These are phyloP conservation scores for Yarrowia sp. DNA, from an alignment of 805 yeast genomes.

Conservation along the genomic window DNA sequence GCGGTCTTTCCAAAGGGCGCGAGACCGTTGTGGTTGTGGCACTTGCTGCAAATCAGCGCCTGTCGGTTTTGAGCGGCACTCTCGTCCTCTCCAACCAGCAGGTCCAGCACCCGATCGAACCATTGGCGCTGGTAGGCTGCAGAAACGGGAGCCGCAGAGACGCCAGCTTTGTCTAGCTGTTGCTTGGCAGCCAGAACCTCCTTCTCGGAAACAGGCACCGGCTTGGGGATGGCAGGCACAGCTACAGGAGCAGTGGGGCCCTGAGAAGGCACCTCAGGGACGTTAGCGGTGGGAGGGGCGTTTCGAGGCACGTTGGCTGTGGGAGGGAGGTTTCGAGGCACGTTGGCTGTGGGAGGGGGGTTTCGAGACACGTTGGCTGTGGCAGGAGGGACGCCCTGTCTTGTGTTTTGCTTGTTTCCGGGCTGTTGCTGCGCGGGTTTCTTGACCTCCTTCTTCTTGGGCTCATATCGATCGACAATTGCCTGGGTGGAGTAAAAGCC, in stretches of 20 bases:
- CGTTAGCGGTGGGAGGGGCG: not conserved
- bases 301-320: not conserved
- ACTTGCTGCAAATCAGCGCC: slow-evolving; percentile 73
- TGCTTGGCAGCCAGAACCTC: slow-evolving; percentile 9
- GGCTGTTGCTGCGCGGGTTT: slow-evolving; percentile 4
- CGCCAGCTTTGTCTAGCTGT: slow-evolving; percentile 9
- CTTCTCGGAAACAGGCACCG: slow-evolving; percentile 8
- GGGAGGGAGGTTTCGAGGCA: not conserved
- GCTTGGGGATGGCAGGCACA: slow-evolving; percentile 11
- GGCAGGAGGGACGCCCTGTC: slow-evolving; percentile 15
- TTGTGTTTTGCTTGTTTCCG: not conserved
- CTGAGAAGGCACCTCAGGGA: not conserved
- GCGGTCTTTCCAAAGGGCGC: slow-evolving; percentile 75
- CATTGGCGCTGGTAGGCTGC: slow-evolving; percentile 48
- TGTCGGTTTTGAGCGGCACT: slow-evolving; percentile 63
- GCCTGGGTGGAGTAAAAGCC: slow-evolving; percentile 78
- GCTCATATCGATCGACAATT: slow-evolving; percentile 72
- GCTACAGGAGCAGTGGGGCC: not conserved
- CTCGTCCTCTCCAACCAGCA: slow-evolving; percentile 69
- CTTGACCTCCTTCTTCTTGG: slow-evolving; percentile 53
- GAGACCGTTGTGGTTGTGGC: slow-evolving; percentile 76
- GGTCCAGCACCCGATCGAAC: slow-evolving; percentile 55
- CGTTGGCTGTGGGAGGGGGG: slow-evolving; percentile 5
- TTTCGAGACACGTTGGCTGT: slow-evolving; percentile 2
- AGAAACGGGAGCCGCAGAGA: slow-evolving; percentile 5